These are phyloP conservation scores for Parachaetomium inaequale DNA, from an alignment of 495 filamentous ascomycete species.

Conservation along the genomic window DNA sequence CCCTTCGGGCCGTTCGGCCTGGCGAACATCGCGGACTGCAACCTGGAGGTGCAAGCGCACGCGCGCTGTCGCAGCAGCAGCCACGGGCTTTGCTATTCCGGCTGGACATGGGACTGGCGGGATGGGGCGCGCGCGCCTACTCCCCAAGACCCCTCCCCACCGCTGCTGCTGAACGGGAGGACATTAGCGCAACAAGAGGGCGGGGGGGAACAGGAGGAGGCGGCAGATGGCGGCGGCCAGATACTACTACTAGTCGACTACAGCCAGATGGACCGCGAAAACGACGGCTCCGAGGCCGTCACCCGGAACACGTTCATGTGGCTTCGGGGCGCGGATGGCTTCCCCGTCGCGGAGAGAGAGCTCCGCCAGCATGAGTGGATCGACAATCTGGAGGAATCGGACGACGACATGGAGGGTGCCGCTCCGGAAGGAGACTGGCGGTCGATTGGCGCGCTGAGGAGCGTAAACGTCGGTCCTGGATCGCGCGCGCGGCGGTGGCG, in stretches of 20 bases:
- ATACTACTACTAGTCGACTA: too few species aligned
- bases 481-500: not conserved
- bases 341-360: conserved; percentile 1
- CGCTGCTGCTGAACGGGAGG: not conserved
- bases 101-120: not conserved
- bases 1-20: not conserved
- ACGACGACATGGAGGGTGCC: not conserved
- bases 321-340: not conserved
- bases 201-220: not conserved
- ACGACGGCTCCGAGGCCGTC: not conserved
- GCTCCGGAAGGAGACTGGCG: conserved; percentile 3
- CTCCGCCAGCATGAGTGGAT: conserved; percentile 15
- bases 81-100: not conserved
- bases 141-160: not conserved
- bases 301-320: not conserved
- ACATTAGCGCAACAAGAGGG: not conserved
- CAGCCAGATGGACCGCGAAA: not conserved
- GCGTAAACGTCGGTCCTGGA: not conserved
- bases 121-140: not conserved
- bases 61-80: not conserved
- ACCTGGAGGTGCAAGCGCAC: not conserved
- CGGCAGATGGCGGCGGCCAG: too few species aligned
- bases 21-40: not conserved
- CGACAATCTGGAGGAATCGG: conserved; percentile 10
- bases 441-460: not conserved